Evolutionary conservation across 768 basidiomycete genomes (phyloP).

Genomic region (Rossbeevera mucosa): DNA sequence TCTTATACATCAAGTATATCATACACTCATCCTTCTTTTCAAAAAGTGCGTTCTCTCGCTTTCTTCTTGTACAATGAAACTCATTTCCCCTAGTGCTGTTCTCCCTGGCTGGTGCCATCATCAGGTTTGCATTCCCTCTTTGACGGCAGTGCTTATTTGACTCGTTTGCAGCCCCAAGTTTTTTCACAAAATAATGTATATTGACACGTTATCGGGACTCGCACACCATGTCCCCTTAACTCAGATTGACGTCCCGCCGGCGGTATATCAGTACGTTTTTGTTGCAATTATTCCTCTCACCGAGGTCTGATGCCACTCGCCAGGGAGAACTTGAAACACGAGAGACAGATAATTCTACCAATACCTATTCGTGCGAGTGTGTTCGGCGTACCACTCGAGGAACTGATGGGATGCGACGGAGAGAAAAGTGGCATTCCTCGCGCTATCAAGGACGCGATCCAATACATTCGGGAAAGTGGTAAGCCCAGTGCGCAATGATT

Average conservation of each 20-base stretch:
- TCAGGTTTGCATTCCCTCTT: slow-evolving; percentile 49
- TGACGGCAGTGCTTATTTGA: background rate
- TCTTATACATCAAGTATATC: slow-evolving; percentile 54
- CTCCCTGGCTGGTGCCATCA: slow-evolving; percentile 81
- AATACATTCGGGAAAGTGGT: slow-evolving; percentile 63
- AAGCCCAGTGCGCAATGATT: background rate
- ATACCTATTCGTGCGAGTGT: slow-evolving; percentile 54
- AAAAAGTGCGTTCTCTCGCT: slow-evolving; percentile 53
- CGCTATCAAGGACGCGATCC: slow-evolving; percentile 70
- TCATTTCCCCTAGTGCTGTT: slow-evolving; percentile 62
- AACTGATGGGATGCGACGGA: slow-evolving; percentile 78
- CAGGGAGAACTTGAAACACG: slow-evolving; percentile 78
- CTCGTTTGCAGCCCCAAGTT: slow-evolving; percentile 71
- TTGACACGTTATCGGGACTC: slow-evolving; percentile 72
- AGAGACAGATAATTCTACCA: slow-evolving; percentile 65
- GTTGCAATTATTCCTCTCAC: background rate
- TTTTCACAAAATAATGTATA: slow-evolving; percentile 78
- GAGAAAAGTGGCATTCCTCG: slow-evolving; percentile 82
- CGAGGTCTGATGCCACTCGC: background rate
- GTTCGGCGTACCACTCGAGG: slow-evolving; percentile 79
- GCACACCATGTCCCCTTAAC: slow-evolving; percentile 77
- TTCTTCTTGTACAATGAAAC: slow-evolving; percentile 3
- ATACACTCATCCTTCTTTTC: slow-evolving; percentile 87
- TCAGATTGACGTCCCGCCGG: slow-evolving; percentile 80
- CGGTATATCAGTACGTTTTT: slow-evolving; percentile 68